These are phyloP conservation scores for Striga asiatica DNA, from an alignment of 257 asterid genomes.

Conservation along the genomic window DNA sequence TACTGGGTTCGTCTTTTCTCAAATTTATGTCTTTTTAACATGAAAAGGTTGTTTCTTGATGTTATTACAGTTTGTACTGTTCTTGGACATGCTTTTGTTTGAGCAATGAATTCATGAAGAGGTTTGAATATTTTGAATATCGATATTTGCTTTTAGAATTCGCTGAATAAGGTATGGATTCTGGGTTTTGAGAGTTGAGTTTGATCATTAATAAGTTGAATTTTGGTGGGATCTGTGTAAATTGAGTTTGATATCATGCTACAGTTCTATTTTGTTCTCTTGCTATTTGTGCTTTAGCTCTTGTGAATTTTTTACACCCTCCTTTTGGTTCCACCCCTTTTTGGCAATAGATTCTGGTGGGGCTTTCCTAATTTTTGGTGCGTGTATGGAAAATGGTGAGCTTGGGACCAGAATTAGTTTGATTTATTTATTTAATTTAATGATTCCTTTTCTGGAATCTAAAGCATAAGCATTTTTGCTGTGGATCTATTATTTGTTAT, in stretches of 20 bases:
- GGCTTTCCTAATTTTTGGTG: neutral
- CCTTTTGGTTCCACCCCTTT: too few relatives aligned
- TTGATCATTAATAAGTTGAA: constrained; percentile 7
- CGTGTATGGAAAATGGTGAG: neutral
- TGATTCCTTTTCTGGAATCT: neutral
- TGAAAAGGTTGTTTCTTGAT: constrained; percentile 3
- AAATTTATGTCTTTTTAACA: constrained; percentile 2
- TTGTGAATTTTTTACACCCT: too few relatives aligned
- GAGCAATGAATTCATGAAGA: too few relatives aligned
- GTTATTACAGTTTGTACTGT: constrained; percentile 4
- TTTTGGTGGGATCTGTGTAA: constrained; percentile 25
- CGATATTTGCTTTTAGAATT: too few relatives aligned
- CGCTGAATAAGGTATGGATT: too few relatives aligned
- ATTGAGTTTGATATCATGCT: too few relatives aligned
- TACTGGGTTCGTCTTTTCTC: constrained; percentile 23
- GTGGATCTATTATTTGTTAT: neutral
- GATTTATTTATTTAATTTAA: neutral
- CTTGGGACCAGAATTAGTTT: neutral
- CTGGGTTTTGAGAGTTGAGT: neutral
- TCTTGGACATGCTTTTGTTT: neutral
- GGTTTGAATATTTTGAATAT: too few relatives aligned
- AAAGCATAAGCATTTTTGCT: neutral
- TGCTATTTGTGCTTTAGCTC: neutral
- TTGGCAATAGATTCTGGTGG: neutral
- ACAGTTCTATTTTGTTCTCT: neutral